Evolutionary conservation across 75 land plant species (phyloP).

Genomic region (Cryptomeria japonica): DNA sequence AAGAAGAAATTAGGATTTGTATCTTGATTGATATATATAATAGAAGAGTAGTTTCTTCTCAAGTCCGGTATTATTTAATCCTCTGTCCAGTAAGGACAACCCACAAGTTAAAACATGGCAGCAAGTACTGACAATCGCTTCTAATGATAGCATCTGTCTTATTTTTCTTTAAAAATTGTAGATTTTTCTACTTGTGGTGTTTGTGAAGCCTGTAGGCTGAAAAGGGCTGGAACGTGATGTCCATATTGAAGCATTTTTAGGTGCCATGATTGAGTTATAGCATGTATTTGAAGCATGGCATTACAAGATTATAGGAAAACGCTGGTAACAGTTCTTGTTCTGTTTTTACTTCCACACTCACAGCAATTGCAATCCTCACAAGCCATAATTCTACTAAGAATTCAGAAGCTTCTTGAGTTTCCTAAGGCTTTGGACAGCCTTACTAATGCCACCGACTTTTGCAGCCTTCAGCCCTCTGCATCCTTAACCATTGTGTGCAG

Average conservation of each 20-base stretch:
- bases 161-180: neutral
- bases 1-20: too few species aligned
- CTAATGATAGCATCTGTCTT: neutral
- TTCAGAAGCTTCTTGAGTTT: constrained; percentile 65
- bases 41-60: neutral
- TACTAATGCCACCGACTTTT: constrained; percentile 59
- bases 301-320: neutral
- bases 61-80: neutral
- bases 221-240: neutral
- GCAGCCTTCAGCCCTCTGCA: constrained; percentile 54
- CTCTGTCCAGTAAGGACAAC: neutral
- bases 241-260: neutral
- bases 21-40: too few species aligned
- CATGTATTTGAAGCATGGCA: neutral
- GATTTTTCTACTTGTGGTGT: neutral
- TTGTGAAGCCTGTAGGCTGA: neutral
- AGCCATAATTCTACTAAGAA: constrained; percentile 36
- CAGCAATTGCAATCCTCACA: constrained; percentile 41
- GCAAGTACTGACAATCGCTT: neutral
- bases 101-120: neutral
- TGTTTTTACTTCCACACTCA: neutral
- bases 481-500: constrained; percentile 53
- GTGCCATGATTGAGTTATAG: neutral
- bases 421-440: constrained; percentile 54
- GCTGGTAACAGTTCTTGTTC: neutral